Base-by-base conservation (phyloP, 2,329 filamentous ascomycete species). In the Phyllachora maydis region DNA sequence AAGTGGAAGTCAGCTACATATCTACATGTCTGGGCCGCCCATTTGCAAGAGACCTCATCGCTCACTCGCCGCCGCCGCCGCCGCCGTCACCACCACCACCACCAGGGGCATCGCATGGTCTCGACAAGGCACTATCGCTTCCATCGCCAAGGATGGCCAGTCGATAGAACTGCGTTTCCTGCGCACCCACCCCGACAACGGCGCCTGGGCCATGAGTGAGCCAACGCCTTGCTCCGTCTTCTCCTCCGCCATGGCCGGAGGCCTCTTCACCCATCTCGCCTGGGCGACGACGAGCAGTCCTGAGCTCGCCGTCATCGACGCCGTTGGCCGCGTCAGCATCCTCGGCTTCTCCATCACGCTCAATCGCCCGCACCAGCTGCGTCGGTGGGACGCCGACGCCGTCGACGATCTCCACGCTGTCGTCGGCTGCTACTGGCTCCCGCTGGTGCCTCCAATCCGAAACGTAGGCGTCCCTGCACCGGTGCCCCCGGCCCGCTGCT, bases 361-460 rank as follows among this genome's bases (percentile, higher is more conserved):
- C 21, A 91, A 92, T 39, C 65, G 69, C 24, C 65, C 83, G 27
- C 62, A 58, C 16, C 43, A 65, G 7, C 56, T 58, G 23, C 63
- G 70, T 19, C 61, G 57, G 26, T 72, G 68, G 47, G 59, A 70
- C 13, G 45, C 55, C n/a, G 81, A 85, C 38, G 49, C 63, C 2
- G 54, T 71, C 25, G 75, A 82, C 36, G 79, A 91, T 41, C 55
- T 78, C 18, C 68, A 75, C 33, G 65, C 71, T 23, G 56, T 91
- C 4, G 78, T 90, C 5, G 88, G 85, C 4, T 64, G 81, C 42
- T 75, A 79, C 47, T 98, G 88, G 88, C 54, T 95, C 26, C 54
- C 59, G n/a, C 54, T 70, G 13, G 51, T 60, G 14, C 55, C 60
- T 4, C 38, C 40, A n/a, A 42, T 41, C 35, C 46, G 49, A 34